Conservation (phyloP, 176 grass and related monocot genomes). For the Avena eriantha region DNA sequence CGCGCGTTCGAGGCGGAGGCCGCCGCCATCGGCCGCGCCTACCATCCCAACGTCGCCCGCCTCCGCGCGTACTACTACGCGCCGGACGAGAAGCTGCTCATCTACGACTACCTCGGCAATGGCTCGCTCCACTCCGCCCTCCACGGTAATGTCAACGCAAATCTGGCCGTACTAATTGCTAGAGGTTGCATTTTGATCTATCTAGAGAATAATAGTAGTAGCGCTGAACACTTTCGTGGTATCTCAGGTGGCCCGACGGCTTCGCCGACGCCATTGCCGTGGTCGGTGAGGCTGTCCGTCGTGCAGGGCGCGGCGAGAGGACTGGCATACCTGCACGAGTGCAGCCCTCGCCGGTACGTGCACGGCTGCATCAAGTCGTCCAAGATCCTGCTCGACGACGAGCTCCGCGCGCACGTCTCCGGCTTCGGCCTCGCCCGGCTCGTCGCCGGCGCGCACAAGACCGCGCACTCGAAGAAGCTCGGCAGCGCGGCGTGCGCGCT, state of each 20-base stretch:
- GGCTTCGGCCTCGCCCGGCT: constrained; percentile 90
- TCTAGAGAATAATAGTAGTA: neutral
- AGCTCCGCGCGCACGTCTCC: constrained; percentile 73
- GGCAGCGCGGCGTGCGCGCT: constrained; percentile 47
- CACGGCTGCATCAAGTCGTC: constrained; percentile 89
- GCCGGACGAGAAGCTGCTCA: constrained; percentile 95
- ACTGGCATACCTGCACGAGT: constrained; percentile 84
- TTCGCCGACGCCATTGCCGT: constrained; percentile 65
- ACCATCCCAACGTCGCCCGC: constrained; percentile 82
- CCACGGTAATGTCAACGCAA: constrained; percentile 54
- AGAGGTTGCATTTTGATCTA: neutral
- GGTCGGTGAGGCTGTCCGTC: constrained; percentile 72
- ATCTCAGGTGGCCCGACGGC: constrained; percentile 67
- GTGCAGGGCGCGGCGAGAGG: constrained; percentile 81
- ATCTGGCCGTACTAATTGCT: neutral
- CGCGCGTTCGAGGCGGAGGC: constrained; percentile 85
- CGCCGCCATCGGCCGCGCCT: constrained; percentile 66
- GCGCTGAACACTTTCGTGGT: neutral
- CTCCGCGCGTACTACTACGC: constrained; percentile 98
- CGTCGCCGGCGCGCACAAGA: constrained; percentile 69
- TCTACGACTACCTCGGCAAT: constrained; percentile 93
- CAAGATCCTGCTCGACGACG: constrained; percentile 97
- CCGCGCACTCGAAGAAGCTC: constrained; percentile 60
- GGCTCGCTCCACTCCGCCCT: constrained; percentile 91
- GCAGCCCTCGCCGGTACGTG: constrained; percentile 83